phyloP scores from a whole-genome alignment of 2,329 filamentous ascomycete genomes.

The Phaeosphaeria sp. region DNA sequence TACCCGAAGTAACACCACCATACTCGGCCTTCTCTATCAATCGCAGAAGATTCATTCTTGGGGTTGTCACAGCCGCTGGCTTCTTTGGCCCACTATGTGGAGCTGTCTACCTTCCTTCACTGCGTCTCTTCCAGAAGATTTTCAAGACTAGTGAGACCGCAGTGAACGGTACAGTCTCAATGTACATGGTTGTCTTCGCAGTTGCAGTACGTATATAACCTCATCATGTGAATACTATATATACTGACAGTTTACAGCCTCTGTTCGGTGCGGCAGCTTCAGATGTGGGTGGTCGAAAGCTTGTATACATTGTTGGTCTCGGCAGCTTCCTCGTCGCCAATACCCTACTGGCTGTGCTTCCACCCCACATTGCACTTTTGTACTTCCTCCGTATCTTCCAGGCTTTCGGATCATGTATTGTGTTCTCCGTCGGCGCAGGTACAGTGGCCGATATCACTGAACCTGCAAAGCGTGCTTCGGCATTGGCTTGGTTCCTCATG shows the following conservation, averaged over 20 bases:
- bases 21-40: conserved; percentile 50
- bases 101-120: conserved; percentile 53
- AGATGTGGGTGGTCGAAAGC: conserved; percentile 50
- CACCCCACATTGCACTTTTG: conserved; percentile 48
- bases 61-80: conserved; percentile 50
- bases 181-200: conserved; percentile 55
- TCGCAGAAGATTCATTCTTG: conserved; percentile 48
- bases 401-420: conserved; percentile 52
- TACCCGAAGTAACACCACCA: conserved; percentile 16
- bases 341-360: conserved; percentile 47
- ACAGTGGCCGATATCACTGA: conserved; percentile 53
- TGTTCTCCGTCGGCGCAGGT: conserved; percentile 53
- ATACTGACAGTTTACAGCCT: conserved; percentile 33
- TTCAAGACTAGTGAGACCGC: conserved; percentile 46
- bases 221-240: not conserved
- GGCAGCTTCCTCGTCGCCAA: conserved; percentile 51
- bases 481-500: conserved; percentile 53
- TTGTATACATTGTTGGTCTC: conserved; percentile 51
- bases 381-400: conserved; percentile 52
- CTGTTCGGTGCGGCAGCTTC: conserved; percentile 51
- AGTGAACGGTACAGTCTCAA: conserved; percentile 54
- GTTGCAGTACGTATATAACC: conserved; percentile 32
- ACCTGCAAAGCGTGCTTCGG: conserved; percentile 48
- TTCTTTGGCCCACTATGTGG: conserved; percentile 55
- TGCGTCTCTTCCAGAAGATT: conserved; percentile 46